phyloP scores from a whole-genome alignment of 768 basidiomycete genomes.

The Crucibulum laeve region DNA sequence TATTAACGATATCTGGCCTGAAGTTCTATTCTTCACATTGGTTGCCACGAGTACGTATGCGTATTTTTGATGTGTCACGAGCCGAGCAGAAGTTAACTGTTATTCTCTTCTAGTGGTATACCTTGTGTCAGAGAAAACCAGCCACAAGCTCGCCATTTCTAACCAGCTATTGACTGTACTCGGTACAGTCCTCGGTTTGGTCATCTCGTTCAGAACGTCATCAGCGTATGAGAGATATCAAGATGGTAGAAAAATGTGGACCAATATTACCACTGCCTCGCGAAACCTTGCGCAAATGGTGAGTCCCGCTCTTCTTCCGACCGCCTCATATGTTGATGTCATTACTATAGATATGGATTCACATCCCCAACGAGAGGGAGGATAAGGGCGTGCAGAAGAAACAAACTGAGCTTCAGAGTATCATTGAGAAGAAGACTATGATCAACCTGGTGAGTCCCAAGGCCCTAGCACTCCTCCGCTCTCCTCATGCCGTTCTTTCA shows the following conservation, averaged over 20 bases:
- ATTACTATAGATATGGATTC: slow-evolving; percentile 46
- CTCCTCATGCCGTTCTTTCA: slow-evolving; percentile 2
- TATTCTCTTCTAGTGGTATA: slow-evolving; percentile 45
- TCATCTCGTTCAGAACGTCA: slow-evolving; percentile 70
- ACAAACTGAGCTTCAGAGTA: slow-evolving; percentile 32
- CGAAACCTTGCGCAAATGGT: slow-evolving; percentile 59
- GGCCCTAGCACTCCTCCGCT: neutral
- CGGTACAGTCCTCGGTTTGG: slow-evolving; percentile 69
- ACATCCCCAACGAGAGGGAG: slow-evolving; percentile 41
- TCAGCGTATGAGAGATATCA: slow-evolving; percentile 68
- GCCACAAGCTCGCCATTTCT: slow-evolving; percentile 43
- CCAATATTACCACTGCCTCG: slow-evolving; percentile 50
- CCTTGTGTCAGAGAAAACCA: slow-evolving; percentile 46
- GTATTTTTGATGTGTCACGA: too few species aligned
- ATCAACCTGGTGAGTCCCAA: slow-evolving; percentile 52
- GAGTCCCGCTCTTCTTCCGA: slow-evolving; percentile 12
- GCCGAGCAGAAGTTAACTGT: neutral
- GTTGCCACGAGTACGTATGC: slow-evolving; percentile 47
- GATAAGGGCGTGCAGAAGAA: slow-evolving; percentile 22
- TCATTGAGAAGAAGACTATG: slow-evolving; percentile 74
- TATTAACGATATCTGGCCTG: slow-evolving; percentile 64
- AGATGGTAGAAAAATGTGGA: slow-evolving; percentile 72
- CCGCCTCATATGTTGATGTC: neutral
- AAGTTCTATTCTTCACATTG: slow-evolving; percentile 55
- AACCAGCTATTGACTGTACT: slow-evolving; percentile 62